Base-by-base conservation (phyloP, 352 stramenopile genomes). In the Pythium aquatile region DNA sequence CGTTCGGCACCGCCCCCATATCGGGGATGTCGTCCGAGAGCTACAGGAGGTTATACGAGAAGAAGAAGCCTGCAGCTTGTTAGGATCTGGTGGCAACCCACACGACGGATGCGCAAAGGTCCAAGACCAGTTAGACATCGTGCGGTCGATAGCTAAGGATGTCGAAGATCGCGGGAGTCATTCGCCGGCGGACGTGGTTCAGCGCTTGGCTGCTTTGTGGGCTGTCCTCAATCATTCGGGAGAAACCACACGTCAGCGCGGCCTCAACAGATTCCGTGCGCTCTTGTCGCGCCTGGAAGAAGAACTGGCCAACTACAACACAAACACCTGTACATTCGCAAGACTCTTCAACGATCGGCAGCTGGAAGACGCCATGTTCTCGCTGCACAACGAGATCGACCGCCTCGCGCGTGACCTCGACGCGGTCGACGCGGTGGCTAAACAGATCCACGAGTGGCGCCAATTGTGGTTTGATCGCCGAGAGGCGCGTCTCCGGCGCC, bases 1-100 rank as follows among this genome's bases (percentile, higher is more conserved):
- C 16, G 33, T n/a, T 60, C 24, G n/a, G n/a, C 54, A 60, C 24
- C 54, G 54, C 32, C 54, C 54, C 17, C 20, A 14, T 3, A 61
- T 61, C 28, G 14, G 33, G 20, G 39, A 61, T 28, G 55, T 61
- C 8, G 55, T 61, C 37, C 4, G 11, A 0, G 33, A 33, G 9
- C 24, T 49, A 10, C 35, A 40, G 35, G 7, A 40, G 11, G 2
- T 40, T 6, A 40, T 40, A 16, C 35, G 35, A 10, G 35, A 40
- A 40, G 35, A 7, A 0, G 35, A 40, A 40, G 11, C 35, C 35
- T 40, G 35, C 35, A 16, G 11, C 16, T 9, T 10, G 2, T 14
- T 10, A 40, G 35, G 16, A 10, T 9, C 35, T 10, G 35, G 16
- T 10, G 35, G 16, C 35, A 10, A 40, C 35, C 16, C 16, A 10